A percentile compares a stretch with the other conserved stretches of the same genome.
Evolutionary conservation across 164 flowering plant genomes (phyloP).

Genomic region (Dillenia suffruticosa): DNA sequence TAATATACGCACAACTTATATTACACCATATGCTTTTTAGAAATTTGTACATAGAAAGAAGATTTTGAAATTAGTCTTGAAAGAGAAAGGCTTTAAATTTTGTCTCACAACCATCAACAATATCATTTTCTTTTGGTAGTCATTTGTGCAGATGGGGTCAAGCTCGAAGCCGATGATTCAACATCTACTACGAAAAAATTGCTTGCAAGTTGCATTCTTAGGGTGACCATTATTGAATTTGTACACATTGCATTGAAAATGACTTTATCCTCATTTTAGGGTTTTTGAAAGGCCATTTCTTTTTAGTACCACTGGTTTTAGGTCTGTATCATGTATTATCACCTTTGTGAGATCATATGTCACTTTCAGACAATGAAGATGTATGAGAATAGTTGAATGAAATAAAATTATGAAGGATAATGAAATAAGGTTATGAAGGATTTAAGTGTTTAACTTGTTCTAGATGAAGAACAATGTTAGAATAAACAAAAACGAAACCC

Average conservation of each 20-base stretch:
- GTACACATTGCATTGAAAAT: background rate
- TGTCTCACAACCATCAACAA: slow-evolving; percentile 30
- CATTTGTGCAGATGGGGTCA: slow-evolving; percentile 6
- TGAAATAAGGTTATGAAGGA: slow-evolving; percentile 8
- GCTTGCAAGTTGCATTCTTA: background rate
- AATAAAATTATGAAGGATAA: slow-evolving; percentile 7
- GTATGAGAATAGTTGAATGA: slow-evolving; percentile 7
- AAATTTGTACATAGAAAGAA: slow-evolving; percentile 11
- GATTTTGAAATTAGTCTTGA: background rate
- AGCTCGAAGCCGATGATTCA: slow-evolving; percentile 3
- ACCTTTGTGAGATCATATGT: background rate
- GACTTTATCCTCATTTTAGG: slow-evolving; percentile 1
- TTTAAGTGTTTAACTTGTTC: background rate
- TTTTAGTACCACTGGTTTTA: too few species aligned
- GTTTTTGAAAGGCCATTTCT: background rate
- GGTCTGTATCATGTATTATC: too few species aligned
- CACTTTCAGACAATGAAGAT: background rate
- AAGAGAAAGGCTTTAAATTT: slow-evolving; percentile 16
- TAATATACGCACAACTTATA: slow-evolving; percentile 3
- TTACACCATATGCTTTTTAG: background rate
- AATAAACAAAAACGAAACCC: too few species aligned
- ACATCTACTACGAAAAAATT: background rate
- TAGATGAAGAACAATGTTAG: background rate
- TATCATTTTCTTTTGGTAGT: slow-evolving; percentile 8
- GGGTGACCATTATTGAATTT: too few species aligned